phyloP scores from a whole-genome alignment of 257 asterid genomes.

The Jaltomata sinuosa region DNA sequence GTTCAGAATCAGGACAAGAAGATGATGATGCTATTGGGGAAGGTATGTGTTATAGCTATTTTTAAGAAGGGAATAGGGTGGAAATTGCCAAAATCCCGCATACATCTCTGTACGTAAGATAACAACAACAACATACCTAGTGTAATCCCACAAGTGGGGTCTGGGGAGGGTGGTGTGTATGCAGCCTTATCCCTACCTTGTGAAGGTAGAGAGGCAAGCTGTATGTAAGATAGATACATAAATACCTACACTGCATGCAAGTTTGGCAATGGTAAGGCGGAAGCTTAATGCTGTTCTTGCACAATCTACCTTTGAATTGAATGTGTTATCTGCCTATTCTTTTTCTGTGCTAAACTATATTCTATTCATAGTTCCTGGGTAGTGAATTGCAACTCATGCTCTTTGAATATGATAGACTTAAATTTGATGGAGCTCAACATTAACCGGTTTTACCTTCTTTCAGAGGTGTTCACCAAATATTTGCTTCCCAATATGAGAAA shows the following conservation, averaged over 20 bases:
- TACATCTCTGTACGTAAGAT: background rate
- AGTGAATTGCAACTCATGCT: background rate
- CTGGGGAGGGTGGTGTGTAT: background rate
- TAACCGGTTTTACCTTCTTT: background rate
- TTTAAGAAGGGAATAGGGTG: background rate
- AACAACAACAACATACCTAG: background rate
- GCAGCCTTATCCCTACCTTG: background rate
- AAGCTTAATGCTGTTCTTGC: background rate
- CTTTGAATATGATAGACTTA: background rate
- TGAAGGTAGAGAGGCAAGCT: background rate
- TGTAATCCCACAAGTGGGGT: background rate
- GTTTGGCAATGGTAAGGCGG: background rate
- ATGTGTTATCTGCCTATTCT: background rate
- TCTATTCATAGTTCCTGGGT: background rate
- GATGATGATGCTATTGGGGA: slow-evolving; percentile 35
- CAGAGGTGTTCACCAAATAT: background rate
- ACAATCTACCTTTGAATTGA: background rate
- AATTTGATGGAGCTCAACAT: background rate
- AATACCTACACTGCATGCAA: background rate
- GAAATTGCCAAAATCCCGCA: background rate
- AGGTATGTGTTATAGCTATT: slow-evolving; percentile 26
- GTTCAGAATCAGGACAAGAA: slow-evolving; percentile 47
- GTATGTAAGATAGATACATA: background rate
- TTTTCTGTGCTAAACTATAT: background rate
- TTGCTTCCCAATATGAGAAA: background rate